Conservation (phyloP, 169 alveolate species). For the Cryptosporidium ryanae region DNA sequence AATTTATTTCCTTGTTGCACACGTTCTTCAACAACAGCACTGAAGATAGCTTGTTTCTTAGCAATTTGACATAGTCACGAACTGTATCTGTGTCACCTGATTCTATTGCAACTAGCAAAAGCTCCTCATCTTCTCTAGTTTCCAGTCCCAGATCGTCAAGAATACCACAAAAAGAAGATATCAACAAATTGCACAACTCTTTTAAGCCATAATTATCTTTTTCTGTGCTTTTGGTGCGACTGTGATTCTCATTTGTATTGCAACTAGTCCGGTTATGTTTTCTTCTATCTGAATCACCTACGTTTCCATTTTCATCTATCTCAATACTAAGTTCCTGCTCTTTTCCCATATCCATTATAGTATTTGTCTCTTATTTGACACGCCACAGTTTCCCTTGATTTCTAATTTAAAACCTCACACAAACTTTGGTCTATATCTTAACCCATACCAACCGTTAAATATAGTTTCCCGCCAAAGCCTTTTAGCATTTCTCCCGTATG, state of each 20-base stretch:
- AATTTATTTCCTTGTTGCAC: background rate
- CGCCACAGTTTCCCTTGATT: background rate
- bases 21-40: constrained; percentile 23
- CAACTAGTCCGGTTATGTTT: background rate
- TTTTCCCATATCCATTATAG: background rate
- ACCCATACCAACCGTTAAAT: too few species aligned
- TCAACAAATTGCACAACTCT: constrained; percentile 33
- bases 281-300: background rate
- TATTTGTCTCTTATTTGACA: too few species aligned
- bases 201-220: background rate
- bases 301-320: constrained; percentile 12
- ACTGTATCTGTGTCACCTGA: constrained; percentile 48
- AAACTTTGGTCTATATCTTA: too few species aligned
- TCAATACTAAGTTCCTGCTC: constrained; percentile 33
- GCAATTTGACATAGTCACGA: constrained; percentile 37
- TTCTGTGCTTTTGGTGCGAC: background rate
- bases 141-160: constrained; percentile 56
- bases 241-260: background rate
- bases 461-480: too few species aligned
- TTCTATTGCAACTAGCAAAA: constrained; percentile 42
- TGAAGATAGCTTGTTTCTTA: constrained; percentile 49
- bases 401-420: too few species aligned
- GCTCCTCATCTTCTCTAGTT: constrained; percentile 40
- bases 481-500: too few species aligned
- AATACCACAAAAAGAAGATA: constrained; percentile 71